Base-by-base conservation (phyloP, 2,329 filamentous ascomycete genomes). In the Metarhizium robertsii region DNA sequence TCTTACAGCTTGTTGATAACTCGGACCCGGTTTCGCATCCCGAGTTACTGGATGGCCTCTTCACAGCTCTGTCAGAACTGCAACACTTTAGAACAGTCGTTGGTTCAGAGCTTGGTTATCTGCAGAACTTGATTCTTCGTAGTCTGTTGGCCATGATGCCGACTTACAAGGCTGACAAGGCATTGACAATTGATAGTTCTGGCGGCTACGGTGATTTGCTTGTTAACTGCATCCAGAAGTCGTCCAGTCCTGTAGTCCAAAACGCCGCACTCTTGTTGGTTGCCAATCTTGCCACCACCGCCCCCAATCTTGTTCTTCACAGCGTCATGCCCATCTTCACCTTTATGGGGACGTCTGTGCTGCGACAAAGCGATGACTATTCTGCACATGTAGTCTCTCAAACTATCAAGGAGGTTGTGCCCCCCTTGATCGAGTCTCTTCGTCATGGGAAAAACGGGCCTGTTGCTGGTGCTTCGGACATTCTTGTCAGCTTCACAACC, bases 281-380 rank as follows among this genome's bases (percentile, higher is more conserved):
- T 56, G 91, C 92, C 29, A 87, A 85, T 55, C 78, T 99, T 45
- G 92, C 94, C 25, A 87, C 87, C 43, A 88, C 92, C 61, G 90
- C 90, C 0, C 94, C 95, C 0, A 92, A 96, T 68, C 76, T 95
- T 50, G 90, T 99, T 3, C 79, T 99, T 56, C 92, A 99, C 72
- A 96, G 91, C 63, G 90, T 99, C 54, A 99, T 99, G 94, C 94
- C 94, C 13, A 92, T 99, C 53, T 99, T 99, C 73, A 97, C 94
- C 0, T 96, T 97, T 68, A 96, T 97, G 86, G 91, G 92, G 46
- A 88, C 87, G 47, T 96, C 90, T 3, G 86, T 96, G 20, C 79
- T 99, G 52, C 86, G 89, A 51, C 92, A 96, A 72, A 90, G 90
- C 63, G 95, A 99, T 64, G 92, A 97, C 63, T 97, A 96, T 73